These are phyloP conservation scores for Scutellaria barbata DNA, from an alignment of 257 asterid genomes.

Conservation along the genomic window DNA sequence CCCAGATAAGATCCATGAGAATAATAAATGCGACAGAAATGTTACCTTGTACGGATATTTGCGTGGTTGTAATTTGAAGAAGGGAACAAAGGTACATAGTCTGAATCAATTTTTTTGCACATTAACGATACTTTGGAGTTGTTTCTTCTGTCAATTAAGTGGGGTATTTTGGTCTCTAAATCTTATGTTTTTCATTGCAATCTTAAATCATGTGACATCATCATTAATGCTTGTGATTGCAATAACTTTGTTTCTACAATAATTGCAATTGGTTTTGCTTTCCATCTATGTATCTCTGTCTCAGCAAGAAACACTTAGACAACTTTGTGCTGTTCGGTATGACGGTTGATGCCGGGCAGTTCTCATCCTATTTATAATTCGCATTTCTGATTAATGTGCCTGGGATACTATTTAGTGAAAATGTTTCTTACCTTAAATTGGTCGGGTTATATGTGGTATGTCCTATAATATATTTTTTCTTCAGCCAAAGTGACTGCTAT, in stretches of 20 bases:
- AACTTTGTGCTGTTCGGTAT: not conserved
- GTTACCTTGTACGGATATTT: slow-evolving; percentile 84
- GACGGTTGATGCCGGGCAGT: not conserved
- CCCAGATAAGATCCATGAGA: slow-evolving; percentile 75
- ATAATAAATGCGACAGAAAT: slow-evolving; percentile 86
- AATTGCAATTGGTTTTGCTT: slow-evolving; percentile 4
- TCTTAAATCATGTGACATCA: slow-evolving; percentile 14
- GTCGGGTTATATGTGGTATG: not conserved
- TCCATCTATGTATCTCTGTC: not conserved
- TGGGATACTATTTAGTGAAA: not conserved
- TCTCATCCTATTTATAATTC: not conserved
- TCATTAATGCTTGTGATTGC: not conserved
- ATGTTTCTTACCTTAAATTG: slow-evolving; percentile 10
- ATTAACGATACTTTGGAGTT: not conserved
- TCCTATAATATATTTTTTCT: not conserved
- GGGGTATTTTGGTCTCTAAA: slow-evolving; percentile 18
- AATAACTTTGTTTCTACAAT: not conserved
- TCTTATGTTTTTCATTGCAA: slow-evolving; percentile 3
- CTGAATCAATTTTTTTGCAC: not conserved
- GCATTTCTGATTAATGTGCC: not conserved
- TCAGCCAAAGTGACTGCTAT: not conserved
- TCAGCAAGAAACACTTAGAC: not conserved
- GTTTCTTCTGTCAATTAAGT: slow-evolving; percentile 15
- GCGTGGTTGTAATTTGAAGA: slow-evolving; percentile 96
- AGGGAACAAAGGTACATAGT: slow-evolving; percentile 75